Conservation (phyloP, 495 filamentous ascomycete genomes). For the Diplogelasinospora grovesii region DNA sequence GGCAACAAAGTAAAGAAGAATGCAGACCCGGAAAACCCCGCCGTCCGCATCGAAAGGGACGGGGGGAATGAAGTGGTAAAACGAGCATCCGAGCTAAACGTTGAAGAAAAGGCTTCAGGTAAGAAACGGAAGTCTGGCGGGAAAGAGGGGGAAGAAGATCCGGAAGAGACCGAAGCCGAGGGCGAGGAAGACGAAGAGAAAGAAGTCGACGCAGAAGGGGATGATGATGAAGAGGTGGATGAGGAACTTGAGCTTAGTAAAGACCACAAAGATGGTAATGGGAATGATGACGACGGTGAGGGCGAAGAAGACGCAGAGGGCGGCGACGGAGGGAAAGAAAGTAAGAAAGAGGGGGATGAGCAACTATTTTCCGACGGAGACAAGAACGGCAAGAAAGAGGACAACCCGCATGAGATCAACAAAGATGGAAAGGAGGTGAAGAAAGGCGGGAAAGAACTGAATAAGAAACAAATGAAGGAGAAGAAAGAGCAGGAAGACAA, state of each 20-base stretch:
- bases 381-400: background rate
- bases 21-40: conserved; percentile 4
- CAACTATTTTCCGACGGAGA: background rate
- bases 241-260: too few species aligned
- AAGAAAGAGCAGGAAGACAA: too few species aligned
- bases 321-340: background rate
- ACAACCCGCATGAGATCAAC: background rate
- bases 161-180: background rate
- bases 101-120: background rate
- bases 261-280: too few species aligned
- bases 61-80: conserved; percentile 6
- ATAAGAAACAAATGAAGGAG: too few species aligned
- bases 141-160: background rate
- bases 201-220: background rate
- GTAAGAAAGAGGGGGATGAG: background rate
- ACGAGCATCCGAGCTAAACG: conserved; percentile 1
- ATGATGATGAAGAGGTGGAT: background rate
- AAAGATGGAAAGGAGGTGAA: conserved; percentile 1
- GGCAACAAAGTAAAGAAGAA: conserved; percentile 7
- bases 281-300: too few species aligned
- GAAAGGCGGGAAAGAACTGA: background rate
- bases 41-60: background rate
- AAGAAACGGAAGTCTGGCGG: background rate
- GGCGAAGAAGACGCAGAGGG: background rate
- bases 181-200: background rate